Evolutionary conservation across 129 eudicot genomes (phyloP), one percentile per base, ranked within the genome.

Genomic region (Rutidosis leptorrhynchoides): DNA sequence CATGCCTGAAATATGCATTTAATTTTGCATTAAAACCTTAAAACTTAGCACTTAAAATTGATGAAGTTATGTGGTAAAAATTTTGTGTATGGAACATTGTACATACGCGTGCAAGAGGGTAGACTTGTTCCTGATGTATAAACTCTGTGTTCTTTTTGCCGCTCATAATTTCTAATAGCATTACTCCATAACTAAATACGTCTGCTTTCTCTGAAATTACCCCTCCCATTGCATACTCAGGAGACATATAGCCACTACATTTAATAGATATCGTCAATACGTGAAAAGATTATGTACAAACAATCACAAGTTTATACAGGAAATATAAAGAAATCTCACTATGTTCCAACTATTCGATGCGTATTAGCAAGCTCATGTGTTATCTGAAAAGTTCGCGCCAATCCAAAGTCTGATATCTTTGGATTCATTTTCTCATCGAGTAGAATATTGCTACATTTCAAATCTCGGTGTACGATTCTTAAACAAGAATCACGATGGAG

Each of bases 401-500:
- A 28, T n/a, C 84, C 84, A 59, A 80, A 80, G 61, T 80, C 77
- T 33, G 84, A 74, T 20, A 79, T 79, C 58, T 79, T 68, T 7
- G 79, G 76, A 45, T 79, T 79, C 79, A 79, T 68, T 7, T 54
- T 45, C 15, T 78, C 65, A 62, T 79, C 83, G 16, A 78, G 32
- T 25, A 78, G 58, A 29, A 78, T 59, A 58, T 78, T 78, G 69
- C 82, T 65, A 20, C 71, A 30, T 42, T 79, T 79, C 46, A 79
- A 58, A 62, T 79, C 83, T 10, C 83, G 17, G 71, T 78, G 83
- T 52, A 78, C 68, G 32, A 79, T 62, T 59, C 72, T 73, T 26
- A 79, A 58, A 46, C 83, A 32, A 42, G 79, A 79, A 69, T 79
- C 83, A 29, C 74, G 80, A 43, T 79, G 83, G 26, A 79, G 80